A percentile compares a stretch with the other conserved stretches of the same genome.
These are phyloP conservation scores for Boletus sp. DNA, from an alignment of 1,284 basidiomycete species.

Conservation along the genomic window DNA sequence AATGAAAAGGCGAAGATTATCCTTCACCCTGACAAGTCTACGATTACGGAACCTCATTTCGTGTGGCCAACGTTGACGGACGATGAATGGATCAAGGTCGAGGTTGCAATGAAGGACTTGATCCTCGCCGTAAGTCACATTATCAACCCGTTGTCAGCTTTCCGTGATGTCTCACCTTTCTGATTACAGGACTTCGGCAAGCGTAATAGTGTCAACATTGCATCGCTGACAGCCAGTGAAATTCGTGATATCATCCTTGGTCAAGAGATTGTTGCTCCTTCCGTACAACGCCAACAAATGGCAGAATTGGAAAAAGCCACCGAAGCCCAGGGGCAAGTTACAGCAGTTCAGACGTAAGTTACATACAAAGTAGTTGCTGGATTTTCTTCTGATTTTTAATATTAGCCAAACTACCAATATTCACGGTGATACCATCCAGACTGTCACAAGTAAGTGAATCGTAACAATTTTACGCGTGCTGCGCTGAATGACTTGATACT, in stretches of 20 bases:
- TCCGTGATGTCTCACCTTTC: slow-evolving; percentile 11
- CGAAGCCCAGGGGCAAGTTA: slow-evolving; percentile 93
- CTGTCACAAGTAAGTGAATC: slow-evolving; percentile 75
- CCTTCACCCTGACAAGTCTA: slow-evolving; percentile 88
- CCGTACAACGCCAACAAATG: slow-evolving; percentile 97
- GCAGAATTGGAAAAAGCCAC: slow-evolving; percentile 97
- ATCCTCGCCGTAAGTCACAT: slow-evolving; percentile 67
- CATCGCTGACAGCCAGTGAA: slow-evolving; percentile 93
- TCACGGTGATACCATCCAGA: slow-evolving; percentile 95
- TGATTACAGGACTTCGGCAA: slow-evolving; percentile 87
- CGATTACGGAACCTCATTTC: slow-evolving; percentile 96
- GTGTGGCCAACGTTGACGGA: slow-evolving; percentile 96
- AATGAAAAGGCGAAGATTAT: slow-evolving; percentile 99
- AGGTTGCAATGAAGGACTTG: slow-evolving; percentile 94
- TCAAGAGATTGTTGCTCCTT: slow-evolving; percentile 93
- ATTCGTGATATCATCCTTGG: slow-evolving; percentile 96
- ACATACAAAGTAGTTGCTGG: neutral
- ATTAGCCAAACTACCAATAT: slow-evolving; percentile 89
- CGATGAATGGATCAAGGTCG: slow-evolving; percentile 99
- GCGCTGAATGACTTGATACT: slow-evolving; percentile 11
- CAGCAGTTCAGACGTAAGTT: slow-evolving; percentile 85
- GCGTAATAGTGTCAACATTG: slow-evolving; percentile 98
- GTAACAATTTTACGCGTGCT: neutral
- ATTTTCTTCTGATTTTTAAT: slow-evolving; percentile 16
- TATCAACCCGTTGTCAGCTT: neutral